Percentiles rank a stretch among this genome's conserved stretches.
Conservation (phyloP, 345 rosid species). For the Lagerstroemia speciosa region DNA sequence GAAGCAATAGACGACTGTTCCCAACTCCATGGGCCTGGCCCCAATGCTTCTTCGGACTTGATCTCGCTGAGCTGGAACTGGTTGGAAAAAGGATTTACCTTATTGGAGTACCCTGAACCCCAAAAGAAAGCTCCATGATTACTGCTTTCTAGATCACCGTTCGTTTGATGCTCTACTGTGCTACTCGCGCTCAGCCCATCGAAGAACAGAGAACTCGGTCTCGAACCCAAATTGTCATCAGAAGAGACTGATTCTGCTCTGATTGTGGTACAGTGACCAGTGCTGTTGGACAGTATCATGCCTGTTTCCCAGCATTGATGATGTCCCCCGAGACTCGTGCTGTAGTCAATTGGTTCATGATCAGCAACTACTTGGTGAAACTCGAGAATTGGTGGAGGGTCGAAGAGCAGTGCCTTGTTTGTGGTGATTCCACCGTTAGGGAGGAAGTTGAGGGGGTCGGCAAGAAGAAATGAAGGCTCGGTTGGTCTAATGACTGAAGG, state of each 20-base stretch:
- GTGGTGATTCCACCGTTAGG: constrained; percentile 9
- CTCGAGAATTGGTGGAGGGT: constrained; percentile 29
- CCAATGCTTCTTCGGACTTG: constrained; percentile 28
- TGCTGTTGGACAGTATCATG: constrained; percentile 2
- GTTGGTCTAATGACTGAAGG: constrained; percentile 5
- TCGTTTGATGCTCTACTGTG: constrained; percentile 23
- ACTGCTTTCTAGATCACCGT: constrained; percentile 27
- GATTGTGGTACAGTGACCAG: constrained; percentile 28
- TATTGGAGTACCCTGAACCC: background rate
- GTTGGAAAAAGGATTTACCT: background rate
- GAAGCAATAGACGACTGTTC: constrained; percentile 17
- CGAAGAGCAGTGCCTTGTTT: constrained; percentile 17
- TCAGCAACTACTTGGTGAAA: constrained; percentile 13
- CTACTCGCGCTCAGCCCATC: constrained; percentile 11
- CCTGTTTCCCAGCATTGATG: constrained; percentile 29
- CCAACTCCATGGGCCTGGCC: constrained; percentile 26
- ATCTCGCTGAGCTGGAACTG: constrained; percentile 9
- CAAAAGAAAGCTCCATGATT: background rate
- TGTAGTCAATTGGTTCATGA: constrained; percentile 10
- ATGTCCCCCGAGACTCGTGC: constrained; percentile 9
- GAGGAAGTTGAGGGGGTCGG: constrained; percentile 17
- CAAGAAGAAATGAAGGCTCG: constrained; percentile 34
- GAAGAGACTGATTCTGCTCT: constrained; percentile 10
- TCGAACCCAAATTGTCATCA: constrained; percentile 32
- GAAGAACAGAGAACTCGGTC: constrained; percentile 28